These are phyloP conservation scores for Termitomyces sp. DNA, from an alignment of 768 basidiomycete species.

Conservation along the genomic window DNA sequence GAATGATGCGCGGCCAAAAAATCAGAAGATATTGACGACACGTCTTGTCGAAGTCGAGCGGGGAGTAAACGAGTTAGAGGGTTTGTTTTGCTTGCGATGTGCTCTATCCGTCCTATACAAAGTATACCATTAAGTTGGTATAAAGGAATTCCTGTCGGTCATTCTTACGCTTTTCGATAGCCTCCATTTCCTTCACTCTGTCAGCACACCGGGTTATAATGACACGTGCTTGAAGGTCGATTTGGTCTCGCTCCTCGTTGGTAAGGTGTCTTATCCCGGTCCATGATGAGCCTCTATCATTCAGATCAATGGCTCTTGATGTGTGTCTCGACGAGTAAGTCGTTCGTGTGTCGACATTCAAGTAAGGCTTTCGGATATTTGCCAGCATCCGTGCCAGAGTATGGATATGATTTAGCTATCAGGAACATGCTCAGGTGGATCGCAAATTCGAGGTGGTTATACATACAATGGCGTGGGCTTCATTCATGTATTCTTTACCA, in stretches of 20 bases:
- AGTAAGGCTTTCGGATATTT: conserved; percentile 79
- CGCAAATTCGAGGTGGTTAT: background rate
- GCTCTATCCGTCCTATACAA: conserved; percentile 56
- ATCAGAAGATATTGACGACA: conserved; percentile 49
- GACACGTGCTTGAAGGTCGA: conserved; percentile 87
- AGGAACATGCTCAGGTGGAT: background rate
- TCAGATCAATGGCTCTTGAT: conserved; percentile 52
- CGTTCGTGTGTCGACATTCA: conserved; percentile 64
- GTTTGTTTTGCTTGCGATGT: conserved; percentile 59
- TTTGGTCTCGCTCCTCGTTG: conserved; percentile 92
- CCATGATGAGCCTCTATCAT: conserved; percentile 45
- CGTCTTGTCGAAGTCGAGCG: conserved; percentile 57
- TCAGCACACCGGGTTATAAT: conserved; percentile 84
- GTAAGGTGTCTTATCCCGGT: conserved; percentile 63
- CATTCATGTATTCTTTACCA: conserved; percentile 64
- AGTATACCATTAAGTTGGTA: conserved; percentile 7
- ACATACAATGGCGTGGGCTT: conserved; percentile 69
- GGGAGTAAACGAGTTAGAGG: conserved; percentile 69
- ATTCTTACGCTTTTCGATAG: conserved; percentile 73
- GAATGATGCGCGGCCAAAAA: conserved; percentile 89
- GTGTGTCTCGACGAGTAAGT: conserved; percentile 49
- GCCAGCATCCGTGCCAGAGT: conserved; percentile 68
- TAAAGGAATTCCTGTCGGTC: conserved; percentile 10
- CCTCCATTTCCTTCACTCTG: conserved; percentile 83
- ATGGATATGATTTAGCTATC: conserved; percentile 67